Percentiles rank a stretch among this genome's conserved stretches.
phyloP scores from a whole-genome alignment of 2,329 filamentous ascomycete species.

The Xylariomycetidae sp. region DNA sequence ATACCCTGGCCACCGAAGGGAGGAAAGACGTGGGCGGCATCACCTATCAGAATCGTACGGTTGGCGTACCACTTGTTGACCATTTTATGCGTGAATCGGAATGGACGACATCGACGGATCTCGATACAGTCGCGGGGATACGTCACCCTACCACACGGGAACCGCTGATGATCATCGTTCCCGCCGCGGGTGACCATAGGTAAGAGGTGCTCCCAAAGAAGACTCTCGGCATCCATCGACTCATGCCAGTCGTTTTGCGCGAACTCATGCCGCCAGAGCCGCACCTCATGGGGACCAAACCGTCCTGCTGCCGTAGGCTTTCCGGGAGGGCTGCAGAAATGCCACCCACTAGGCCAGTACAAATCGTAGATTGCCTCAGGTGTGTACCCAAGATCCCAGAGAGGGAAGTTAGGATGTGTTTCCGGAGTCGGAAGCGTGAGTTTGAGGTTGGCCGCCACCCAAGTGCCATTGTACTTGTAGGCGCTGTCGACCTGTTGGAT shows the following conservation, averaged over 20 bases:
- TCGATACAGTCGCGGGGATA: conserved; percentile 41
- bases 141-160: conserved; percentile 21
- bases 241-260: conserved; percentile 22
- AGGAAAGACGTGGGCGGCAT: conserved; percentile 48
- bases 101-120: conserved; percentile 38
- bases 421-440: conserved; percentile 36
- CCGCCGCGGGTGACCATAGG: conserved; percentile 23
- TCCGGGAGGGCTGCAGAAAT: conserved; percentile 36
- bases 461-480: conserved; percentile 33
- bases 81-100: conserved; percentile 37
- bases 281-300: conserved; percentile 33
- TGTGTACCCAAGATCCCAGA: conserved; percentile 40
- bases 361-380: conserved; percentile 40
- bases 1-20: conserved; percentile 37
- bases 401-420: conserved; percentile 40
- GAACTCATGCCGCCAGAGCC: conserved; percentile 38
- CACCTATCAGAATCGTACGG: conserved; percentile 38
- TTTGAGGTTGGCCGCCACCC: conserved; percentile 42
- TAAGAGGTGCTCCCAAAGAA: conserved; percentile 23
- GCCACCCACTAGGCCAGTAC: conserved; percentile 39
- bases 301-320: conserved; percentile 37
- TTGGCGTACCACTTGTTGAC: conserved; percentile 40
- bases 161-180: too few relatives aligned
- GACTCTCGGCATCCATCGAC: conserved; percentile 24
- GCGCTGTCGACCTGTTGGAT: conserved; percentile 29